These are phyloP conservation scores for Neurospora cerealis DNA, from an alignment of 495 filamentous ascomycete species.

Conservation along the genomic window DNA sequence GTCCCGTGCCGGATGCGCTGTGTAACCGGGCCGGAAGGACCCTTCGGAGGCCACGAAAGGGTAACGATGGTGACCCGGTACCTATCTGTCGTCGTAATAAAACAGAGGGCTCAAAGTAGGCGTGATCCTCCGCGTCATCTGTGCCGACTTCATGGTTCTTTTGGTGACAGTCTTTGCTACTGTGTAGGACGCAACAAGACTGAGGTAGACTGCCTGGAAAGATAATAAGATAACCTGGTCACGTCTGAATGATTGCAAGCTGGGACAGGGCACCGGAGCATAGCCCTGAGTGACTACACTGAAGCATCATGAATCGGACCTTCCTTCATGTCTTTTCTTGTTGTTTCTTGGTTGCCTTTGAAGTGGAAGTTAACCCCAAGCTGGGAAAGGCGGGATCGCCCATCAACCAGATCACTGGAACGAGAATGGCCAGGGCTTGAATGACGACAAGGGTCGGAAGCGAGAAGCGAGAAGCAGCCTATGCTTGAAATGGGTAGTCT, in stretches of 20 bases:
- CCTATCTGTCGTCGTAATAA: neutral
- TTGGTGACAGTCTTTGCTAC: neutral
- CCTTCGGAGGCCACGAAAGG: neutral
- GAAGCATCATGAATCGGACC: neutral
- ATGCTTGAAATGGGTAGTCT: neutral
- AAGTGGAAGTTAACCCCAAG: neutral
- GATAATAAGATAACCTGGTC: neutral
- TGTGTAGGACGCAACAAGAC: neutral
- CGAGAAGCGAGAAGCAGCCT: neutral
- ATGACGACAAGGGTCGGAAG: neutral
- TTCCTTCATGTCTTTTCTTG: neutral
- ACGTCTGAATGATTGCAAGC: neutral
- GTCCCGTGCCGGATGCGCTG: neutral
- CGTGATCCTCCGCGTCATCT: neutral
- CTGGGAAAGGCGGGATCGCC: neutral
- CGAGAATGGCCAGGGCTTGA: neutral
- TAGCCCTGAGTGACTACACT: neutral
- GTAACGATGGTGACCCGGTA: neutral
- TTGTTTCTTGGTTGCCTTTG: neutral
- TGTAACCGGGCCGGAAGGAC: neutral
- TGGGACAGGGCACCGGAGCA: neutral
- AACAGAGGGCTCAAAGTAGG: neutral
- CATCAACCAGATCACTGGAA: neutral
- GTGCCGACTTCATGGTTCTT: neutral
- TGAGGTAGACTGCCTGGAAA: neutral